phyloP scores from a whole-genome alignment of 106 monocot species.

The Triglochin maritima region DNA sequence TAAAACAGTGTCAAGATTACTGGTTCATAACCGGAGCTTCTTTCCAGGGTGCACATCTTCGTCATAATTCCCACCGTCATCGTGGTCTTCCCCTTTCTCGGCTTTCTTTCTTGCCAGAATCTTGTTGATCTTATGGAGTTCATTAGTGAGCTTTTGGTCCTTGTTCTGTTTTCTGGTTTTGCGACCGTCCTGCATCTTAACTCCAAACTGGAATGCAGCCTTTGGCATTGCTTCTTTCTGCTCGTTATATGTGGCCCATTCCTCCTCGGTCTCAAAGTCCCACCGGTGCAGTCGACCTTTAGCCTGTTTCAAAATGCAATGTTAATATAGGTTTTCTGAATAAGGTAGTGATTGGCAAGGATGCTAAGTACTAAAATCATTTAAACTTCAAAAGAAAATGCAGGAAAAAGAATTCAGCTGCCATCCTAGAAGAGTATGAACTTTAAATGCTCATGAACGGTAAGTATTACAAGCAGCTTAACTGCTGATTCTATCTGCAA shows the following conservation, averaged over 20 bases:
- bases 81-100: slow-evolving; percentile 37
- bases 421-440: no score
- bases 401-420: no score
- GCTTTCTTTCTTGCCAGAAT: slow-evolving; percentile 82
- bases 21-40: slow-evolving; percentile 56
- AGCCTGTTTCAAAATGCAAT: slow-evolving; percentile 34
- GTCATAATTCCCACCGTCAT: slow-evolving; percentile 35
- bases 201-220: slow-evolving; percentile 98
- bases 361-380: no score
- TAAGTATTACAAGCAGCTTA: no score
- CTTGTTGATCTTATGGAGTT: slow-evolving; percentile 93
- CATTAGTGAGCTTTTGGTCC: slow-evolving; percentile 93
- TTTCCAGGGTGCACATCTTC: slow-evolving; percentile 68
- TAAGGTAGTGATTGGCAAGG: background rate
- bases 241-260: slow-evolving; percentile 96
- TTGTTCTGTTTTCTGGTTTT: slow-evolving; percentile 97
- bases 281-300: slow-evolving; percentile 95
- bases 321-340: background rate
- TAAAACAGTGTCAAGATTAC: no score
- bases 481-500: no score
- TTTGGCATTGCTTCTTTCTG: slow-evolving; percentile 99
- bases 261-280: slow-evolving; percentile 99
- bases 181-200: slow-evolving; percentile 98
- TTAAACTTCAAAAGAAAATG: no score
- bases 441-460: no score